Evolutionary conservation across 2,329 filamentous ascomycete genomes (phyloP), one percentile per base, ranked within the genome.

Genomic region (Lachnum nothofagi): DNA sequence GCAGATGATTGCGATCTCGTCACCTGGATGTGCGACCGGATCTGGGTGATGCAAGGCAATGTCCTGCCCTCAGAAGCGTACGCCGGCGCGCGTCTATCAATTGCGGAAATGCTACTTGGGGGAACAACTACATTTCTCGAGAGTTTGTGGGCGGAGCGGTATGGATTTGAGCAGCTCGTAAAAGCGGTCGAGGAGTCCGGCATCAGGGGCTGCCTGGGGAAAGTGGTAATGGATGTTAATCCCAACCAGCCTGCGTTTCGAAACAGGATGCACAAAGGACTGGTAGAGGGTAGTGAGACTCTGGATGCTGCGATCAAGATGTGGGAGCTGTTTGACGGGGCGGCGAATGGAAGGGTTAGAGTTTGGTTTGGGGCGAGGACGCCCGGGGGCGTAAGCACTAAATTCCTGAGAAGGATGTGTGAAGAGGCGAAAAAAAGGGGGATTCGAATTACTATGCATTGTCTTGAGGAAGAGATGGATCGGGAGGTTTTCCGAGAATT

Each of bases 321-420:
- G 48, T 53, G 60, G 42, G 64, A 68, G 53, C 65, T 64, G 42
- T 69, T 63, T 62, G 53, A 69, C 51, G 60, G 58, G 5, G 59
- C 58, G 20, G 65, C 65, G 8, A 51, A 68, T 29, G 67, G 60
- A 16, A 53, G 67, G 31, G 66, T 69, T 40, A 55, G 60, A 23
- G 64, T 69, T 8, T 69, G 67, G 67, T 68, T 69, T 53, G 66
- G 65, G 7, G 66, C 65, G 8, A 19, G 44, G n/a, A 49, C 42
- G 9, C 49, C 49, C 7, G 49, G 49, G 12, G 44, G 44, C 3
- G 37, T 46, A 25, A 42, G 7, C 22, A 34, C 17, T 12, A n/a
- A 12, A 14, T 24, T 38, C 22, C 38, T 25, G 16, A 50, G 23
- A 14, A 44, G 25, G 35, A 41, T 25, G 20, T 49, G 42, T 12